Conservation (phyloP, 2,329 filamentous ascomycete genomes). For the Epichloe festucae region DNA sequence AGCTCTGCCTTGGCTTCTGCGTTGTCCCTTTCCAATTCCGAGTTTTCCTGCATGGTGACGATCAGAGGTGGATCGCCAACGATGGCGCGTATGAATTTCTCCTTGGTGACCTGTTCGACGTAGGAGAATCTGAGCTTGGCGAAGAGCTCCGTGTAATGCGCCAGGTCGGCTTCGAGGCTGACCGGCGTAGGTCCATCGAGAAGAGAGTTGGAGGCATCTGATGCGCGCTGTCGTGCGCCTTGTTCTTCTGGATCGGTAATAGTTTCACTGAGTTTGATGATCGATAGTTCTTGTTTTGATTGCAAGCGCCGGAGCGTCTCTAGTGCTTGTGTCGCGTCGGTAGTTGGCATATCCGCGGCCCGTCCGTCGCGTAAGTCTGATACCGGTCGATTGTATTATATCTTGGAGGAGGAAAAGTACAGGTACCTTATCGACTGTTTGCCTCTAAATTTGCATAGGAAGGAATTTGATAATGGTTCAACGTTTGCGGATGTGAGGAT, state of each 20-base stretch:
- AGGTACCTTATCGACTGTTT: neutral
- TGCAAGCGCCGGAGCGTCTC: constrained; percentile 40
- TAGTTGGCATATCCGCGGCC: constrained; percentile 16
- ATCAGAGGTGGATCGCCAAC: constrained; percentile 82
- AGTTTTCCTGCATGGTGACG: constrained; percentile 70
- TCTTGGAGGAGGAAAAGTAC: neutral
- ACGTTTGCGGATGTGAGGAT: neutral
- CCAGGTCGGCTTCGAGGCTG: constrained; percentile 68
- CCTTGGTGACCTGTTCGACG: constrained; percentile 96
- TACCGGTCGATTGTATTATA: neutral
- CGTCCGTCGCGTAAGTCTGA: neutral
- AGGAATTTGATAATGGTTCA: neutral
- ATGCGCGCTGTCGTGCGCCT: constrained; percentile 41
- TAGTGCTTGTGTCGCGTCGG: constrained; percentile 29
- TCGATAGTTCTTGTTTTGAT: constrained; percentile 50
- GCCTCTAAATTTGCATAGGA: neutral
- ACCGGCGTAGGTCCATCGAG: constrained; percentile 59
- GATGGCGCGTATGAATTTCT: constrained; percentile 89
- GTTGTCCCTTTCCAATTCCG: constrained; percentile 57
- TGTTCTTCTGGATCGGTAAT: constrained; percentile 40
- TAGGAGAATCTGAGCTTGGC: constrained; percentile 94
- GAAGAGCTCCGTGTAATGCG: constrained; percentile 90
- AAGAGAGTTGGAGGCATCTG: constrained; percentile 55
- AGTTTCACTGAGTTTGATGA: constrained; percentile 65
- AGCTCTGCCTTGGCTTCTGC: constrained; percentile 61